These are phyloP conservation scores for Ciborinia camelliae DNA, from an alignment of 2,329 filamentous ascomycete genomes.

Conservation along the genomic window DNA sequence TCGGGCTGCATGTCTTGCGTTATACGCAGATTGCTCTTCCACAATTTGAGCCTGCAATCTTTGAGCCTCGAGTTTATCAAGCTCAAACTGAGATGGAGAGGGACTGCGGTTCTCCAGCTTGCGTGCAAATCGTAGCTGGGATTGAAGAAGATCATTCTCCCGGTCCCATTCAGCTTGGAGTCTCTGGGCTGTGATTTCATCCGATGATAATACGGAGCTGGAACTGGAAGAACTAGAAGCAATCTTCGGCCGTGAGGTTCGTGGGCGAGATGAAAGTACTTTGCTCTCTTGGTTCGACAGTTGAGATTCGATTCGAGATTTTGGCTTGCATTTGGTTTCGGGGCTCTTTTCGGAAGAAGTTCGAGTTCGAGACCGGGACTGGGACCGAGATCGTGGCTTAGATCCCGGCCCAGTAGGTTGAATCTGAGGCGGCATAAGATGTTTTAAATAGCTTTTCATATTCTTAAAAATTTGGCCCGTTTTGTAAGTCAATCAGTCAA, in stretches of 20 bases:
- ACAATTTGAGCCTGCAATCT: constrained; percentile 18
- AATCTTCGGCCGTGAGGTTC: neutral
- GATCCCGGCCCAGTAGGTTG: neutral
- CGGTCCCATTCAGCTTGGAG: constrained; percentile 18
- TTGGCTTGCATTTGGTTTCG: neutral
- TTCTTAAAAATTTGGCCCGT: neutral
- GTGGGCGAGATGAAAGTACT: neutral
- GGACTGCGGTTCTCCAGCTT: neutral
- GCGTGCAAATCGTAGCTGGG: constrained; percentile 11
- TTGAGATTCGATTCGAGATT: constrained; percentile 5
- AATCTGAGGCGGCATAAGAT: constrained; percentile 7
- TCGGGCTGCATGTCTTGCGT: neutral
- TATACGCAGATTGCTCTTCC: constrained; percentile 8
- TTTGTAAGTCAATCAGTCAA: neutral
- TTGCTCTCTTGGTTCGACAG: neutral
- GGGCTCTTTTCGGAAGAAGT: neutral
- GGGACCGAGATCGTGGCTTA: neutral
- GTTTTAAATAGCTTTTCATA: constrained; percentile 16
- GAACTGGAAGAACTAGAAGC: neutral
- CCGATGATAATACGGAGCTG: neutral
- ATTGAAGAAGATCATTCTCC: constrained; percentile 14
- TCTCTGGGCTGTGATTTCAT: constrained; percentile 12
- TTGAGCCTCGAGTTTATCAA: constrained; percentile 16
- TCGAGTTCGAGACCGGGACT: neutral
- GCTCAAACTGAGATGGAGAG: constrained; percentile 8